Evolutionary conservation across 768 basidiomycete species (phyloP), one percentile per base, ranked within the genome.

Genomic region (Trametes gibbosa): DNA sequence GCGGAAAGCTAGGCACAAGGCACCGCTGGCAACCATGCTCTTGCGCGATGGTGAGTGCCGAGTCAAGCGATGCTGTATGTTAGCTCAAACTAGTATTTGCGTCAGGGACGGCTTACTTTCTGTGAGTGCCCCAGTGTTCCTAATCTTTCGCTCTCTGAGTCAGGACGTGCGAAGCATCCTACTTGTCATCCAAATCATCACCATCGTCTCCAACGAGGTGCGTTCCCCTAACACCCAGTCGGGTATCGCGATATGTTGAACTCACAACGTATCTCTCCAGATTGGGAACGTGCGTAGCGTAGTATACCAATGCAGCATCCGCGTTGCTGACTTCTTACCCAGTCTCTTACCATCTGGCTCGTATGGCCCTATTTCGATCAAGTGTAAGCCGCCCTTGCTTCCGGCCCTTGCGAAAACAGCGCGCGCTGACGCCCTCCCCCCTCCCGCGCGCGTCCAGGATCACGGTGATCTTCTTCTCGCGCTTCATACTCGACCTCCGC

Each of bases 51-150:
- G 63, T 54, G 13, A 27, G 63, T 42, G 16, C 29, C 29, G 4
- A 4, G 29, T 32, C 10, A 32, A 32, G 29, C 5, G 4, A 32
- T 32, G 29, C 10, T 32, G 29, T n/a, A n/a, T 32, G 29, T 5
- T 32, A 5, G 29, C 29, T 32, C 29, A 32, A 32, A 32, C 5
- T 4, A 10, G 21, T 12, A 13, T 9, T 17, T 13, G 3, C 7
- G 16, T 27, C 17, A 62, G 61, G 61, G 6, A 62, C 61, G 19
- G 52, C 50, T 5, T 62, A 62, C 48, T 62, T 62, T 32, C 7
- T 58, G 61, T 62, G 35, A 32, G 29, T 32, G 10, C 29, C 29
- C 10, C 10, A 32, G 29, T 17, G 59, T 39, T 8, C 21, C 32
- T 35, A 6, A 3, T 24, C 1, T 37, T 29, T 51, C 4, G 25